A percentile compares a stretch with the other conserved stretches of the same genome.
phyloP scores from a whole-genome alignment of 2,329 filamentous ascomycete species.

The Pyricularia grisea region DNA sequence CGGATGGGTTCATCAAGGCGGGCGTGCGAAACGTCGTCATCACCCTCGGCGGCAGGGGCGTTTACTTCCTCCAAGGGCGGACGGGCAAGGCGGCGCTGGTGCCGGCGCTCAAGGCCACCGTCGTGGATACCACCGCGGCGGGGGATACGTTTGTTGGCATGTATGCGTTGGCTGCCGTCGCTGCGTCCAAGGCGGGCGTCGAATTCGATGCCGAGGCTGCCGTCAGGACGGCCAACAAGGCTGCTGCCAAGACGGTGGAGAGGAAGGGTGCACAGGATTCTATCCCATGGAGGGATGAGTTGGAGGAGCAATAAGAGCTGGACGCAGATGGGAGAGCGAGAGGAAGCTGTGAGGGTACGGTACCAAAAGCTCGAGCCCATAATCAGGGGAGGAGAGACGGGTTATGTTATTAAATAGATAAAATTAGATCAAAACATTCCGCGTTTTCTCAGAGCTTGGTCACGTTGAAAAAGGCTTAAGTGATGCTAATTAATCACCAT shows the following conservation, averaged over 20 bases:
- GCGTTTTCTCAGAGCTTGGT: no score
- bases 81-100: constrained; percentile 36
- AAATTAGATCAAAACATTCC: no score
- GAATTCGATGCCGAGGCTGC: constrained; percentile 48
- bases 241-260: constrained; percentile 58
- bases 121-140: constrained; percentile 89
- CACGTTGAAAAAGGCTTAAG: not conserved
- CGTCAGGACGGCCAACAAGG: constrained; percentile 49
- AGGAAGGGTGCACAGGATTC: constrained; percentile 54
- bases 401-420: no score
- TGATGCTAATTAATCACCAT: not conserved
- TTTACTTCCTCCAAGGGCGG: constrained; percentile 48
- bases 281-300: constrained; percentile 54
- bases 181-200: constrained; percentile 14
- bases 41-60: constrained; percentile 75
- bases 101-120: constrained; percentile 57
- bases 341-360: not conserved
- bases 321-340: not conserved
- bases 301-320: constrained; percentile 11
- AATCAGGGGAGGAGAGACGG: not conserved
- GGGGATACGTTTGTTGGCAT: constrained; percentile 91
- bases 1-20: constrained; percentile 42
- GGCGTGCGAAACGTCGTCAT: constrained; percentile 74
- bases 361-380: not conserved
- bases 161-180: constrained; percentile 67